phyloP scores from a whole-genome alignment of 1,284 basidiomycete genomes.

The Ustilago tritici region DNA sequence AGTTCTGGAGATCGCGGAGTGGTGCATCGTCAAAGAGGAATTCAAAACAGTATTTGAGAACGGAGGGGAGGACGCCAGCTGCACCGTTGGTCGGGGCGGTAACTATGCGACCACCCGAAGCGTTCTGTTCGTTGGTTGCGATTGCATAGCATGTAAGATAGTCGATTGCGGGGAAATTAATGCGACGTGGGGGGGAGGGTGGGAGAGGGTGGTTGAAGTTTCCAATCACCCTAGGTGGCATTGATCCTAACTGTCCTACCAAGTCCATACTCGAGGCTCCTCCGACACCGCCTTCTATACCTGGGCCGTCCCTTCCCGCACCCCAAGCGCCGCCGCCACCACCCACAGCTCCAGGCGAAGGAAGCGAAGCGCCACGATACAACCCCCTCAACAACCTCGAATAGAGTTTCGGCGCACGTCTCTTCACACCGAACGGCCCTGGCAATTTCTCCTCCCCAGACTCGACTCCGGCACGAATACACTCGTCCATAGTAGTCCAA shows the following conservation, averaged over 20 bases:
- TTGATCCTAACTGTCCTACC: conserved; percentile 1
- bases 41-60: conserved; percentile 84
- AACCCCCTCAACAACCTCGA: conserved; percentile 86
- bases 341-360: conserved; percentile 4
- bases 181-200: conserved; percentile 74
- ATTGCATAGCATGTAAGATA: conserved; percentile 76
- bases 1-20: conserved; percentile 85
- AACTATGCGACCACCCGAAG: conserved; percentile 89
- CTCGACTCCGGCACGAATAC: conserved; percentile 87
- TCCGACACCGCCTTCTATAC: conserved; percentile 16
- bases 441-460: conserved; percentile 82
- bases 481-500: conserved; percentile 93
- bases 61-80: conserved; percentile 88
- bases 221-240: conserved; percentile 74
- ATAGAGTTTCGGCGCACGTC: conserved; percentile 71
- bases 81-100: conserved; percentile 87
- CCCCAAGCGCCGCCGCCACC: background rate
- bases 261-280: conserved; percentile 7
- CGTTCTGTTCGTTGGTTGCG: conserved; percentile 79
- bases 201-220: conserved; percentile 84
- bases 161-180: conserved; percentile 91
- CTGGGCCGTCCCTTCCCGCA: conserved; percentile 6
- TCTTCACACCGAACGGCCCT: conserved; percentile 75
- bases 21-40: conserved; percentile 80
- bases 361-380: conserved; percentile 57